A percentile compares a stretch with the other conserved stretches of the same genome.
Evolutionary conservation across 2,329 filamentous ascomycete species (phyloP).

Genomic region (Camillea tinctor): DNA sequence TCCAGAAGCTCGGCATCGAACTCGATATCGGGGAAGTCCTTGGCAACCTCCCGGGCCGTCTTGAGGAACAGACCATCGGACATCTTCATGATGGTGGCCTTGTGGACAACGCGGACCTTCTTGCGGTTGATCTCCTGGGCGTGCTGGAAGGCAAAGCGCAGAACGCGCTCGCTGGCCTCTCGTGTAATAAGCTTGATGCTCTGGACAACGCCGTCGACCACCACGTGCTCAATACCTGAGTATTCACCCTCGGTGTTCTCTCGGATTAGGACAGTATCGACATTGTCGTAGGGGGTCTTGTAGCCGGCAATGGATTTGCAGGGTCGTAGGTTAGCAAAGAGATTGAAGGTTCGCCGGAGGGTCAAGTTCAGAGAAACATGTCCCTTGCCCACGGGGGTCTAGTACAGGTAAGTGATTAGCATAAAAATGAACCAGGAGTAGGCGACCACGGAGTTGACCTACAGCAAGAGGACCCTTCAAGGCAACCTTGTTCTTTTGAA

Average conservation of each 20-base stretch:
- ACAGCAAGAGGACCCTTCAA: conserved; percentile 97
- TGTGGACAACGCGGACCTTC: conserved; percentile 98
- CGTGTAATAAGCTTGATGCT: conserved; percentile 99
- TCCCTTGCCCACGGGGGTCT: conserved; percentile 96
- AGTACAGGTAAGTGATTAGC: conserved; percentile 18
- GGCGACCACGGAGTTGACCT: conserved; percentile 38
- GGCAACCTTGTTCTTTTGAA: conserved; percentile 93
- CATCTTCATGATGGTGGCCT: conserved; percentile 99
- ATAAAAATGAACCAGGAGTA: neutral
- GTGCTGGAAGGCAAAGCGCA: conserved; percentile 98
- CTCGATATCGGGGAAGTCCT: conserved; percentile 94
- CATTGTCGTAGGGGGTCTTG: conserved; percentile 97
- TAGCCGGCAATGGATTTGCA: conserved; percentile 96
- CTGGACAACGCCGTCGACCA: conserved; percentile 96
- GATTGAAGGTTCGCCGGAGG: conserved; percentile 98
- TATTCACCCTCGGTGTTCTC: conserved; percentile 99
- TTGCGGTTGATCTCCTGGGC: conserved; percentile 88
- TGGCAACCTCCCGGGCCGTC: conserved; percentile 79
- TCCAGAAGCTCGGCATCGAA: conserved; percentile 98
- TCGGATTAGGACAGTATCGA: conserved; percentile 96
- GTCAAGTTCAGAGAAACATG: conserved; percentile 99
- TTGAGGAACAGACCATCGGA: conserved; percentile 96
- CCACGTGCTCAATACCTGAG: conserved; percentile 97
- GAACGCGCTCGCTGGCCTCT: conserved; percentile 90
- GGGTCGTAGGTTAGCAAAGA: conserved; percentile 98